Evolutionary conservation across 2,329 filamentous ascomycete species (phyloP).

Genomic region (Didymellaceae sp.): DNA sequence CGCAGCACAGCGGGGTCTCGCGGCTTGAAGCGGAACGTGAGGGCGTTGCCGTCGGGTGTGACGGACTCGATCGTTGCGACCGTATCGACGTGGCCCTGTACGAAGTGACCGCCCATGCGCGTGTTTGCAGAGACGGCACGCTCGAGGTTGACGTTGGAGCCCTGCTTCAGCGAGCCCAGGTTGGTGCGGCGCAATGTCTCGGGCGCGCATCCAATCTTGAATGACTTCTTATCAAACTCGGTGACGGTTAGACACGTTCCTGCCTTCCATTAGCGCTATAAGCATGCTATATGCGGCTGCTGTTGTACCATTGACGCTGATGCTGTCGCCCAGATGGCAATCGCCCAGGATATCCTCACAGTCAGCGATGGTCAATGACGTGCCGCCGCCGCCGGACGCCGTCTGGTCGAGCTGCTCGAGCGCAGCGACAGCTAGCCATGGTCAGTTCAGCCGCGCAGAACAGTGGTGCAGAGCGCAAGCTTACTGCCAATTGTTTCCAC

Average conservation of each 20-base stretch:
- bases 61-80: constrained; percentile 76
- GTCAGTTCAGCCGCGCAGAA: constrained; percentile 35
- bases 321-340: constrained; percentile 88
- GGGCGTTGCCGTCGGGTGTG: constrained; percentile 83
- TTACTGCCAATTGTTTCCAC: constrained; percentile 77
- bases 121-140: constrained; percentile 88
- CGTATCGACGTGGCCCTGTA: constrained; percentile 96
- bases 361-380: constrained; percentile 84
- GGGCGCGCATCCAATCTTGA: constrained; percentile 93
- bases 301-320: constrained; percentile 80
- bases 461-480: constrained; percentile 34
- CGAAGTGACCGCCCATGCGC: constrained; percentile 97
- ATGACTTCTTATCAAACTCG: constrained; percentile 66
- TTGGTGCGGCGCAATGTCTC: constrained; percentile 97
- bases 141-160: constrained; percentile 86
- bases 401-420: constrained; percentile 82
- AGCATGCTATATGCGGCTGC: neutral
- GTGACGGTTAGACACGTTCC: constrained; percentile 91
- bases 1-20: constrained; percentile 71
- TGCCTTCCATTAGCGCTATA: constrained; percentile 29
- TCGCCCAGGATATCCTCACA: constrained; percentile 79
- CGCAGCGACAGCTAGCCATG: constrained; percentile 74
- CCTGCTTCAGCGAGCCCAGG: constrained; percentile 73
- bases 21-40: constrained; percentile 84
- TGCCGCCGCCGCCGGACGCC: constrained; percentile 74